Evolutionary conservation across 2,329 filamentous ascomycete species (phyloP), one percentile per base, ranked within the genome.

Genomic region (Diplodia sapinea): DNA sequence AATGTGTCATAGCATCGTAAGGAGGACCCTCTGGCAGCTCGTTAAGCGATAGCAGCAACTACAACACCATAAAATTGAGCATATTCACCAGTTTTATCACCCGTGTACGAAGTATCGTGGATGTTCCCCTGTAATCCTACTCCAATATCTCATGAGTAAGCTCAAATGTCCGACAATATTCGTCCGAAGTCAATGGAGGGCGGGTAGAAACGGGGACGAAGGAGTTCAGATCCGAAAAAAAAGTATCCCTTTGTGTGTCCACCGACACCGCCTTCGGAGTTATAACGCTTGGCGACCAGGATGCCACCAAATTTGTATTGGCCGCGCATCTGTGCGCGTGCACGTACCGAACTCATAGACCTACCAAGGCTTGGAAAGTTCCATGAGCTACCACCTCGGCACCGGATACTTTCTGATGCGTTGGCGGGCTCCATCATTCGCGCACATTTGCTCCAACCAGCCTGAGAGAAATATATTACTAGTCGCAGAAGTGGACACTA

Each of bases 401-500:
- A 20, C 29, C 59, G 59, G 47, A 20, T 38, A 11, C 43, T 38
- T 51, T 20, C 47, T 36, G n/a, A 11, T 38, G 59, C 59, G n/a
- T 17, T 29, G 7, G 43, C 49, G 47, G 47, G 50, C n/a, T 13
- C 26, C 12, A 33, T 15, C 5, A 50, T n/a, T 49, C 43, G 57
- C 23, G 29, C 11, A 33, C n/a, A 17, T 61, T 3, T 61, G 40
- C 57, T 20, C 57, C 23, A n/a, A 26, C 20, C 17, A n/a, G 26
- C 40, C 40, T 15, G 11, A 3, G 23, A 29, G 15, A 17, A n/a
- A 62, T 6, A 31, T 12, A 62, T 43, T 33, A 62, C 43, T 47
- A 47, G 43, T 20, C 43, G 15, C 50, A 26, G n/a, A 51, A 29
- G 40, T 63, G 59, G 43, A 29, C 59, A 47, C 59, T 63, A 43